Evolutionary conservation across 306 rosid genomes (phyloP).

Genomic region (Trichosanthes truncata): DNA sequence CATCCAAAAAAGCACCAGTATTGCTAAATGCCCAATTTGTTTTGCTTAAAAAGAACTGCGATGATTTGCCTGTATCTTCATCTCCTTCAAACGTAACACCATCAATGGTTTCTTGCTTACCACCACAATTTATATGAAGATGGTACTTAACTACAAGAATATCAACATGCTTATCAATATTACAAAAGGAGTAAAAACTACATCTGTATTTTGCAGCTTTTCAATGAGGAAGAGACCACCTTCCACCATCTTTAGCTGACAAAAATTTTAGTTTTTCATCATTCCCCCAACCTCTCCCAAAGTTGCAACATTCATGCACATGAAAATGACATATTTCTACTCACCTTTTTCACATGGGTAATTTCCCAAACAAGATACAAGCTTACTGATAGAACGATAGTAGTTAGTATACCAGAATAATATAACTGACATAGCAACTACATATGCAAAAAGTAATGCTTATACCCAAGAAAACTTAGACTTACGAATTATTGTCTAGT

Average conservation of each 20-base stretch:
- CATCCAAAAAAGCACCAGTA: constrained; percentile 34
- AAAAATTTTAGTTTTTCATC: too few relatives aligned
- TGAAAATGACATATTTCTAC: not conserved
- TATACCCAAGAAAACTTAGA: too few relatives aligned
- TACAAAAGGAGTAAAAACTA: too few relatives aligned
- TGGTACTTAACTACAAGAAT: constrained; percentile 21
- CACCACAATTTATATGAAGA: constrained; percentile 55
- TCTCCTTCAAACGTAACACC: constrained; percentile 31
- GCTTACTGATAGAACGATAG: constrained; percentile 18
- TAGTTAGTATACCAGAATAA: too few relatives aligned
- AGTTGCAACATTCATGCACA: too few relatives aligned
- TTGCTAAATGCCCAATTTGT: constrained; percentile 42
- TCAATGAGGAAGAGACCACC: too few relatives aligned
- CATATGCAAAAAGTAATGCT: too few relatives aligned
- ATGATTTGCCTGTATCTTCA: constrained; percentile 9
- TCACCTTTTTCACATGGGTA: not conserved
- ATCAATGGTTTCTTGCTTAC: constrained; percentile 8
- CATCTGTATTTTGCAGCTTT: too few relatives aligned
- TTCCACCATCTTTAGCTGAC: too few relatives aligned
- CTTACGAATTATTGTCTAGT: constrained; percentile 27
- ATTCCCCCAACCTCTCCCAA: too few relatives aligned
- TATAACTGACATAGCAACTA: too few relatives aligned
- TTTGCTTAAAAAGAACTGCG: constrained; percentile 8
- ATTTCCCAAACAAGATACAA: constrained; percentile 22
- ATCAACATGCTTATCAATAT: too few relatives aligned